Evolutionary conservation across 495 filamentous ascomycete species (phyloP).

Genomic region (Daldinia childiae): DNA sequence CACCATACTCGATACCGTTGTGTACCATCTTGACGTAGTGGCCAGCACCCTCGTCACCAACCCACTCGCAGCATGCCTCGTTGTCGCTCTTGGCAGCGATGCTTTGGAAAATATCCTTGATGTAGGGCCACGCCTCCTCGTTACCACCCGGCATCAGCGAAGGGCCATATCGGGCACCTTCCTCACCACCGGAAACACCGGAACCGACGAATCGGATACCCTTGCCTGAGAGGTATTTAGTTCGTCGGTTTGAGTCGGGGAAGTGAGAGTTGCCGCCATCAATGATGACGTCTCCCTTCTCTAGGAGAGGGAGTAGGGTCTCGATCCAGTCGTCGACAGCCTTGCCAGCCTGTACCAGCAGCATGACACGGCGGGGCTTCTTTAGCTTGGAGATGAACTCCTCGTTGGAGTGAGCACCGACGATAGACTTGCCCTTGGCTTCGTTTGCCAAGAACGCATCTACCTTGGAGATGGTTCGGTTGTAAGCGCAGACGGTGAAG

Average conservation of each 20-base stretch:
- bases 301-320: slow-evolving; percentile 86
- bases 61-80: slow-evolving; percentile 99
- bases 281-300: slow-evolving; percentile 97
- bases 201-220: slow-evolving; percentile 95
- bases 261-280: slow-evolving; percentile 99
- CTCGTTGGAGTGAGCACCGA: slow-evolving; percentile 92
- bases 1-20: slow-evolving; percentile 99
- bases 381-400: slow-evolving; percentile 97
- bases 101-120: slow-evolving; percentile 99
- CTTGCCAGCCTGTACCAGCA: slow-evolving; percentile 97
- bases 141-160: slow-evolving; percentile 99
- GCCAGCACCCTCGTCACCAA: slow-evolving; percentile 97
- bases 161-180: slow-evolving; percentile 96
- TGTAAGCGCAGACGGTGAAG: slow-evolving; percentile 96
- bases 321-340: slow-evolving; percentile 99
- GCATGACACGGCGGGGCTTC: slow-evolving; percentile 94
- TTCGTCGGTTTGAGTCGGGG: slow-evolving; percentile 97
- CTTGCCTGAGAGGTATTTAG: slow-evolving; percentile 83
- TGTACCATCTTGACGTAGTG: slow-evolving; percentile 99
- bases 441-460: slow-evolving; percentile 94
- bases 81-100: slow-evolving; percentile 96
- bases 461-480: slow-evolving; percentile 97
- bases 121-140: slow-evolving; percentile 96
- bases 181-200: slow-evolving; percentile 98
- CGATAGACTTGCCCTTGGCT: slow-evolving; percentile 92